Base-by-base conservation (phyloP, 305 asterid genomes). In the Stenogyne calaminthoides region DNA sequence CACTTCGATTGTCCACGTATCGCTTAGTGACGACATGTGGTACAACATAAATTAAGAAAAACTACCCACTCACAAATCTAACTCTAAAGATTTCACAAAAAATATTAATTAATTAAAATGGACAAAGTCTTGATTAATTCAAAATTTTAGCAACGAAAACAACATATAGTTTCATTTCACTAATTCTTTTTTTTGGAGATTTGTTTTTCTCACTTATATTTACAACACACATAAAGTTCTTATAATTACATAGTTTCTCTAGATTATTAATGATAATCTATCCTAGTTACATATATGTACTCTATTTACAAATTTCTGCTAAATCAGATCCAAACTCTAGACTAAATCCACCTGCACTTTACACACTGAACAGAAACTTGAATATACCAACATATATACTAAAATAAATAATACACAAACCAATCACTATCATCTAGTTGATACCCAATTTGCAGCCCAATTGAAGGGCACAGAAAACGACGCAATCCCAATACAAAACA, bases 401-500 rank as follows among this genome's bases (percentile, higher is more conserved):
- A 6, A 36, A 36, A 36, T 19, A 5, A 62, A 8, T 14, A 34
- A 22, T 44, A 7, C 7, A 20, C 70, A 22, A 66, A 9, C 44
- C 29, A 14, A 58, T 14, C 19, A 66, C 14, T 22, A 7, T 3
- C 18, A 18, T 3, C 18, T 27, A 2, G 0, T 34, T 12, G 11
- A 25, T n/a, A 73, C 22, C 7, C 64, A 64, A 58, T 78, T 72
- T 52, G 77, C 81, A 66, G 73, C 84, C 67, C 3, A 75, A 39
- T 9, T 65, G 10, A 80, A 25, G 3, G 80, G 82, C 64, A 76
- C n/a, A 56, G 83, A 76, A 25, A 80, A 9, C 14, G 80, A 76
- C 11, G 86, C 80, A 64, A 74, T 71, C 44, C 77, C 84, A 15
- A 83, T 51, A 55, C 75, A 76, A 25, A 22, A 40, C 70, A 71